Conservation (phyloP, 2,329 filamentous ascomycete genomes). For the Paecilomyces formosus region DNA sequence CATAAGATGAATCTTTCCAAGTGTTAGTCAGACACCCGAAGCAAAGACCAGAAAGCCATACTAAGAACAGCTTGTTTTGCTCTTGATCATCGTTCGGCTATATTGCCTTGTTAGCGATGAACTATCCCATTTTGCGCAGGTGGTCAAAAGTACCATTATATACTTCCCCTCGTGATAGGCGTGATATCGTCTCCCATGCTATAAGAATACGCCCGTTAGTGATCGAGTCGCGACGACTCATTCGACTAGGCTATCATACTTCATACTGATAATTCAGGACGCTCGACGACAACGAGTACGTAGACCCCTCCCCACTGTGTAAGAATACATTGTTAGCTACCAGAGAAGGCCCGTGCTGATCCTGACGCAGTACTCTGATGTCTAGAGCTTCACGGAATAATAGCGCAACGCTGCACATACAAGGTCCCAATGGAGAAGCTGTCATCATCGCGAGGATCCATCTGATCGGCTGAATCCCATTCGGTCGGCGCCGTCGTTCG, state of each 20-base stretch:
- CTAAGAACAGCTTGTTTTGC: conserved; percentile 9
- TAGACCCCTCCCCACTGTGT: conserved; percentile 5
- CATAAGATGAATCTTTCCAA: conserved; percentile 5
- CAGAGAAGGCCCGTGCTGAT: neutral
- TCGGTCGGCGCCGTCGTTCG: conserved; percentile 6
- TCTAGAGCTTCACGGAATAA: neutral
- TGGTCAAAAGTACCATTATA: conserved; percentile 7
- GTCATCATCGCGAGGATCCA: conserved; percentile 3
- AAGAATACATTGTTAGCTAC: neutral
- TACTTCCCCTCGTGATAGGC: conserved; percentile 10
- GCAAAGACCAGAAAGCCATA: neutral
- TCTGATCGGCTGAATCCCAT: conserved; percentile 2
- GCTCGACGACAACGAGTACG: conserved; percentile 8
- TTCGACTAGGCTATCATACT: conserved; percentile 1
- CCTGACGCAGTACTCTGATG: neutral
- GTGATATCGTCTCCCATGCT: conserved; percentile 10
- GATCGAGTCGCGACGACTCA: neutral
- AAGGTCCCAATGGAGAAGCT: conserved; percentile 5
- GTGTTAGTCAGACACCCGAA: neutral
- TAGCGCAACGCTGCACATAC: conserved; percentile 3
- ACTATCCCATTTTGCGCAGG: neutral
- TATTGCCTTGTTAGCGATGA: neutral
- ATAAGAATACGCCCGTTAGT: neutral
- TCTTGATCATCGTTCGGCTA: conserved; percentile 10
- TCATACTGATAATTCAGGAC: conserved; percentile 10